These are phyloP conservation scores for Aschersonia sp. DNA, from an alignment of 2,329 filamentous ascomycete species.

Conservation along the genomic window DNA sequence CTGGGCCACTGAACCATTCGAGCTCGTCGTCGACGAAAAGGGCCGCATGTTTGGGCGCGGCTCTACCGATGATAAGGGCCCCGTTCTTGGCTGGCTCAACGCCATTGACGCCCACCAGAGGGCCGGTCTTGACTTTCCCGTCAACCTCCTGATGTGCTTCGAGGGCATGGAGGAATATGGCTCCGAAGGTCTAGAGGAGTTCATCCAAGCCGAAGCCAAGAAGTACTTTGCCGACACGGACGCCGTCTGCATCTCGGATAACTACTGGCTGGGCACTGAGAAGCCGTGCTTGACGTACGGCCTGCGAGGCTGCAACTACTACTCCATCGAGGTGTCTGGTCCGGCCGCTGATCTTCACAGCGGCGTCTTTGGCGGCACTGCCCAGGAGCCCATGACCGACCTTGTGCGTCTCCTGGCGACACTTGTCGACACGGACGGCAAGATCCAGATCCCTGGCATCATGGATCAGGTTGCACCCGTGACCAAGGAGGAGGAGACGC, in stretches of 20 bases:
- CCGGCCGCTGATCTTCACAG: constrained; percentile 91
- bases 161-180: constrained; percentile 99
- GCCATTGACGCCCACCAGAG: constrained; percentile 96
- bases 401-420: constrained; percentile 68
- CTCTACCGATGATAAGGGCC: constrained; percentile 94
- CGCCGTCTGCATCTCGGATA: constrained; percentile 95
- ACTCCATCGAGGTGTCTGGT: constrained; percentile 78
- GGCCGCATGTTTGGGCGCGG: constrained; percentile 93
- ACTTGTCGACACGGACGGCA: constrained; percentile 79
- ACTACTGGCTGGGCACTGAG: constrained; percentile 99
- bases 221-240: constrained; percentile 92
- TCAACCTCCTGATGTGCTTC: constrained; percentile 98
- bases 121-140: constrained; percentile 84
- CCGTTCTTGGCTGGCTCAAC: constrained; percentile 93
- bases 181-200: constrained; percentile 87
- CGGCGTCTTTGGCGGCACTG: constrained; percentile 90
- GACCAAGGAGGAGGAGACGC: constrained; percentile 67
- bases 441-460: constrained; percentile 88
- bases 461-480: constrained; percentile 85
- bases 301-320: constrained; percentile 95
- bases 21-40: constrained; percentile 74
- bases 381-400: constrained; percentile 98
- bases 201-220: constrained; percentile 82
- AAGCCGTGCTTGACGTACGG: constrained; percentile 97
- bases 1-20: constrained; percentile 91